Base-by-base conservation (phyloP, 1,284 basidiomycete genomes). In the Boletus nobilissimus region DNA sequence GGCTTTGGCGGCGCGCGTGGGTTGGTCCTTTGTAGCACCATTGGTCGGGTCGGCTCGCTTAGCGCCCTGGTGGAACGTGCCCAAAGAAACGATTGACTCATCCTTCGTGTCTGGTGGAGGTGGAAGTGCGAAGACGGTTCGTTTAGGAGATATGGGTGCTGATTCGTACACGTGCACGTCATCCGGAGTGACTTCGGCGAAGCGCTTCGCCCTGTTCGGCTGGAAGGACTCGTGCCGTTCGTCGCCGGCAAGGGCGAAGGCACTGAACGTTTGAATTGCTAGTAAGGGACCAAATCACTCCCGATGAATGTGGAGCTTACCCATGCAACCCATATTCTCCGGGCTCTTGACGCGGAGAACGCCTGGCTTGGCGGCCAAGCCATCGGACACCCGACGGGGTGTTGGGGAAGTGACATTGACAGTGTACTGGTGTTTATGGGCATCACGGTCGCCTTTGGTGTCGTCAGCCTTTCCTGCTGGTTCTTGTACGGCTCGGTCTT, bases 161-260 rank as follows among this genome's bases (percentile, higher is more conserved):
- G 94, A 95, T 80, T 95, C 93, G 81, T 96, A 96, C 2, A 96
- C 92, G 83, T 95, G 89, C 4, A 96, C 91, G 76, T 92, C 89
- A 16, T 87, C 82, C 0, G 90, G 87, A 2, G 87, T 89, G 22
- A 91, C 82, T 16, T 91, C 89, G 38, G 91, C 90, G 75, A 92
- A 92, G n/a, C 91, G 90, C 29, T 88, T 13, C 89, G 88, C 70
- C 88, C 83, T 7, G 86, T 80, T 43, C 88, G 81, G 62, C 87
- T 89, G 14, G 89, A 86, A 18, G 89, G 87, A 36, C 88, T 87
- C 11, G 89, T 87, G 73, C 85, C 85, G 71, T 84, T 80, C 60
- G 80, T 77, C 38, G 67, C 69, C 39, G 80, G 80, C 62, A 80
- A 38, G 79, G 85, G 70, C 10, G 76, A 72, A 74, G 83, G 26